Evolutionary conservation across 495 filamentous ascomycete genomes (phyloP).

Genomic region (Penicillium verhagenii): DNA sequence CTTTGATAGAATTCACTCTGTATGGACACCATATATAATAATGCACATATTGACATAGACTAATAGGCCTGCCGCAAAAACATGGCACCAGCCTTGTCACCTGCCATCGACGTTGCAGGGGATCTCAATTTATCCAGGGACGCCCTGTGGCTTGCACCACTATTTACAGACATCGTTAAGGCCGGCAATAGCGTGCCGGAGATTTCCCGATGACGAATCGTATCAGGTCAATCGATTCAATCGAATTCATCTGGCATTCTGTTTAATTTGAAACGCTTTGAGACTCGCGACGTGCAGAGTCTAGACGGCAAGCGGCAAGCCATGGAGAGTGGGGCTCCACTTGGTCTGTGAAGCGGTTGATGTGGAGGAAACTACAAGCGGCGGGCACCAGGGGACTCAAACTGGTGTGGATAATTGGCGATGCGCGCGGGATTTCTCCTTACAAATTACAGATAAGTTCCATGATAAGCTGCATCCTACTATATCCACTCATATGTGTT

Average conservation of each 20-base stretch:
- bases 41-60: too few relatives aligned
- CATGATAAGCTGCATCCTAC: not conserved
- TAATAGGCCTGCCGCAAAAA: not conserved
- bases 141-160: not conserved
- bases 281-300: not conserved
- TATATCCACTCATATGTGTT: too few relatives aligned
- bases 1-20: not conserved
- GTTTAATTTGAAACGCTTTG: not conserved
- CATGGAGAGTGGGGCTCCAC: not conserved
- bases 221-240: not conserved
- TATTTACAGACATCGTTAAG: not conserved
- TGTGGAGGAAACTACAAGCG: not conserved
- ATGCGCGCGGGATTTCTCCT: not conserved
- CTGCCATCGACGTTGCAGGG: not conserved
- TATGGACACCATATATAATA: too few relatives aligned
- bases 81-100: not conserved
- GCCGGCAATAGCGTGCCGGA: not conserved
- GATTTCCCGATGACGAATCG: not conserved
- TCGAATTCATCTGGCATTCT: not conserved
- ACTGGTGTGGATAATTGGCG: not conserved
- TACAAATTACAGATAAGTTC: not conserved
- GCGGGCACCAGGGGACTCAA: not conserved
- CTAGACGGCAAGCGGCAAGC: slow-evolving; percentile 1
- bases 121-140: not conserved
- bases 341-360: not conserved